Base-by-base conservation (phyloP, 2,329 filamentous ascomycete species). In the Talaromyces sp. region DNA sequence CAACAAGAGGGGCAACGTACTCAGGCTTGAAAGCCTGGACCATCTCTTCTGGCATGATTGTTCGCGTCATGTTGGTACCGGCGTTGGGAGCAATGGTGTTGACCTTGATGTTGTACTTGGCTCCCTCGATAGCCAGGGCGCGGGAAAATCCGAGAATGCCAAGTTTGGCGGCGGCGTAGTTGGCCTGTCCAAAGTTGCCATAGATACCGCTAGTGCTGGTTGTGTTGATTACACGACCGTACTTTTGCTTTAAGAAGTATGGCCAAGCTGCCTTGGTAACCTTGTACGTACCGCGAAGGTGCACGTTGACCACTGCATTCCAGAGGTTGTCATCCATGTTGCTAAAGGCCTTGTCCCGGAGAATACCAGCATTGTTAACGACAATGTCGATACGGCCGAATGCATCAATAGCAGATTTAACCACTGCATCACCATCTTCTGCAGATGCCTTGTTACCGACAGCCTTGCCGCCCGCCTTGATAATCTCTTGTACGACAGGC, bases 1-100 rank as follows among this genome's bases (percentile, higher is more conserved):
- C 85, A 53, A 99, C 92, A 37, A 97, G 79, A 61, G 94, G 94
- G 55, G 94, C 94, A 74, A 99, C 92, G 77, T 96, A 97, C 72
- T 97, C 93, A 60, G 94, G 94, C 86, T 97, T 99, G 83, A 99
- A 96, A 46, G 94, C 93, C 80, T 97, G 92, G 17, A 99, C 92
- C 79, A 97, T 86, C 80, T 99, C 94, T 77, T 96, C 91, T 31
- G 94, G 94, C 81, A 99, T 84, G 73, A 99, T 89, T 53, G 89
- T 93, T 65, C 87, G 84, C 57, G 94, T 99, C 89, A 99, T 94
- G 71, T 88, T 86, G 45, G 94, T 99, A 67, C 94, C 94, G 39
- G 94, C 94, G 70, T 97, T 99, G 66, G 94, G 94, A 22, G 94
- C 94, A 69, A 99, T 97, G 59, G 92, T 96, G 83, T 99, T 99